phyloP scores from a whole-genome alignment of 805 yeast species.

The Saccharomyces paradoxus region DNA sequence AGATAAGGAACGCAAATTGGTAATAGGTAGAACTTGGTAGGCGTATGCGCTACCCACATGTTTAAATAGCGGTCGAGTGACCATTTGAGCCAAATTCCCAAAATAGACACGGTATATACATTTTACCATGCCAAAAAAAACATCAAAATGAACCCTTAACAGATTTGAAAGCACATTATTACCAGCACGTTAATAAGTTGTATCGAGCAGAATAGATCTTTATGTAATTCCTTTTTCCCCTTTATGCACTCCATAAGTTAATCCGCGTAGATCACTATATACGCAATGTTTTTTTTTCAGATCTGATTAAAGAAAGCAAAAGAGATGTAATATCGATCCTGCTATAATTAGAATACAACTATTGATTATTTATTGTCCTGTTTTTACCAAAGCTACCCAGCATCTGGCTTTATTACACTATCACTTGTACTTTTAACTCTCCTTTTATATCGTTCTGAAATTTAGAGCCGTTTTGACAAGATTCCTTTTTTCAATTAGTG shows the following conservation, averaged over 20 bases:
- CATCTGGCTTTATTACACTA: neutral
- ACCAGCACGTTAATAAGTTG: neutral
- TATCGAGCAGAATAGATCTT: neutral
- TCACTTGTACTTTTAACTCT: neutral
- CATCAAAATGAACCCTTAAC: neutral
- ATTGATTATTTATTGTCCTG: neutral
- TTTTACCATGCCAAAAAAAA: neutral
- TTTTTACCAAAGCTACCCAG: neutral
- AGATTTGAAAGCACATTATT: neutral
- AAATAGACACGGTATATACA: neutral
- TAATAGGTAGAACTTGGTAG: neutral
- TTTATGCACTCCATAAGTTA: neutral
- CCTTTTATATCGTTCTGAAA: neutral
- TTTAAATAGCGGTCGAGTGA: neutral
- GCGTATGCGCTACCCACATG: neutral
- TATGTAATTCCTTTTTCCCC: neutral
- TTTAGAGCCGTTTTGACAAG: neutral
- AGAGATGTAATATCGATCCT: neutral
- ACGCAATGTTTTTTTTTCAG: neutral
- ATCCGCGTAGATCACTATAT: neutral
- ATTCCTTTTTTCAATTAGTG: neutral
- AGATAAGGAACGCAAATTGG: neutral
- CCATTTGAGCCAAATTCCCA: neutral
- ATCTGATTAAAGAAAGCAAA: neutral
- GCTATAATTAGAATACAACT: neutral